Evolutionary conservation across 495 filamentous ascomycete species (phyloP).

Genomic region (Hypoxylon trugodes): DNA sequence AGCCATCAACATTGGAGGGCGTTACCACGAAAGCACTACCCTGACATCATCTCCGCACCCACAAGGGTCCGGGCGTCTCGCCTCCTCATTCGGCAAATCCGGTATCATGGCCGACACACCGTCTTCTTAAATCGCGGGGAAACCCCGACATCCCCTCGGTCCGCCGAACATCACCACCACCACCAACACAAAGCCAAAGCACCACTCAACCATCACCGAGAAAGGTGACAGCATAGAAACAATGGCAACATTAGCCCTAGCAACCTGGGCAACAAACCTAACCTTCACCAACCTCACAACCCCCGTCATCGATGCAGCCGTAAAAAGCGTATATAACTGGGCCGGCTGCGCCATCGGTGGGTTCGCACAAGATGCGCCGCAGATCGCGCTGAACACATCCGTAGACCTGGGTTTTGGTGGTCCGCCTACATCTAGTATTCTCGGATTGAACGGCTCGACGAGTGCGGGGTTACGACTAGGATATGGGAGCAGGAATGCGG

Average conservation of each 20-base stretch:
- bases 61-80: neutral
- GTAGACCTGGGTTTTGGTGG: slow-evolving; percentile 56
- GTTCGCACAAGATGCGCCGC: slow-evolving; percentile 54
- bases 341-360: slow-evolving; percentile 61
- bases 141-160: too few relatives aligned
- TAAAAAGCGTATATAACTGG: slow-evolving; percentile 61
- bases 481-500: too few relatives aligned
- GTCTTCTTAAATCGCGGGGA: slow-evolving; percentile 2
- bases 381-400: slow-evolving; percentile 50
- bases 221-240: neutral
- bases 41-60: slow-evolving; percentile 13
- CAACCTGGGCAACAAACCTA: slow-evolving; percentile 50
- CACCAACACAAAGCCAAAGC: neutral
- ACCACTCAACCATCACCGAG: neutral
- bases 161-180: neutral
- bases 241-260: slow-evolving; percentile 54
- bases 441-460: slow-evolving; percentile 45
- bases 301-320: slow-evolving; percentile 43
- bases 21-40: slow-evolving; percentile 1
- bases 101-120: neutral
- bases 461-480: slow-evolving; percentile 3
- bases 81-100: neutral
- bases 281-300: slow-evolving; percentile 46
- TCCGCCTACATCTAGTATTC: slow-evolving; percentile 52
- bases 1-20: slow-evolving; percentile 6